Base-by-base conservation (phyloP, 345 rosid species). In the Stellera chamaejasme region DNA sequence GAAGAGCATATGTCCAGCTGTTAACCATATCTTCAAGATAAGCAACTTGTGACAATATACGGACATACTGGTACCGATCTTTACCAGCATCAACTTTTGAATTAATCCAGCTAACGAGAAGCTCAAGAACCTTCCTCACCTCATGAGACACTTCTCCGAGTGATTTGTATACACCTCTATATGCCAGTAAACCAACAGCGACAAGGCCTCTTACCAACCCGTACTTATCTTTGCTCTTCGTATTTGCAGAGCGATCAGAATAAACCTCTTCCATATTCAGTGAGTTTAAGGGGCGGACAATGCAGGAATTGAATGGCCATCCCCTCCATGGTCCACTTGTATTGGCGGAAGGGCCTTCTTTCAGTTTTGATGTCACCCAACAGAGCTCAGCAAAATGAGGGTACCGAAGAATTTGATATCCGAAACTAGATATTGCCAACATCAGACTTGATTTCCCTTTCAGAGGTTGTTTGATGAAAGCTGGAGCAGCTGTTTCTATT, bases 321-420 rank as follows among this genome's bases (percentile, higher is more conserved):
- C 89, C 89, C 76, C 78, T 93, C 94, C 94, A 87, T 16, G 89
- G 86, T 43, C 97, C 96, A 52, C 77, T 67, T 59, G 80, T 69
- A 60, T 93, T 94, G 41, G 83, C 76, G 68, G 74, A 76, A 57
- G 97, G 99, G 60, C 99, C 99, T 71, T 81, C 91, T 74, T 82
- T 89, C 52, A 93, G 79, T 77, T 87, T 93, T 41, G 99, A 89
- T 44, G 97, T 82, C 48, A 87, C 78, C 99, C 97, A 93, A 71
- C 99, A 89, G 57, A 92, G 94, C 72, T 88, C 97, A 66, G 99
- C 91, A 81, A 93, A 89, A 67, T 93, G 99, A 69, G 96, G 96
- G 78, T 74, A 89, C 56, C 66, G 79, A 58, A 93, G 77, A 69
- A 93, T 77, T 73, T 88, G 97, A 79, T 81, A 77, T 52, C 99